Evolutionary conservation across 2,329 filamentous ascomycete species (phyloP).

Genomic region (Fusarium sp.): DNA sequence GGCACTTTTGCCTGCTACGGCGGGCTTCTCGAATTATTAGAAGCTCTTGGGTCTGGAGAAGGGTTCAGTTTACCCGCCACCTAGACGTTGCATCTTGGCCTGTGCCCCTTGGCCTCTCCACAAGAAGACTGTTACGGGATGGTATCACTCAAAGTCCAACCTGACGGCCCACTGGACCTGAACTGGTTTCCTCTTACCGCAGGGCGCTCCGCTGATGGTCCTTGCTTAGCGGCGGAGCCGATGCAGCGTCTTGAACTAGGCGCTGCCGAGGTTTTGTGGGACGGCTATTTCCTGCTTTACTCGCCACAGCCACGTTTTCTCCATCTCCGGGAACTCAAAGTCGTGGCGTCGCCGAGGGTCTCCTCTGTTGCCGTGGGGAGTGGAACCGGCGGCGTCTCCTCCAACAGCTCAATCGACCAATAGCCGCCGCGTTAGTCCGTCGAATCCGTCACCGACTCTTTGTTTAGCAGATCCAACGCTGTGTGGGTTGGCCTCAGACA

Average conservation of each 20-base stretch:
- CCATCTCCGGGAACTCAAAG: conserved; percentile 13
- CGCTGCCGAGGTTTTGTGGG: conserved; percentile 23
- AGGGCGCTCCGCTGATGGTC: conserved; percentile 36
- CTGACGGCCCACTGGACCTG: conserved; percentile 10
- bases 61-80: conserved; percentile 21
- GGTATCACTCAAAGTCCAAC: neutral
- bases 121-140: neutral
- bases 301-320: conserved; percentile 44
- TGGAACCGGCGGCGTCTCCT: conserved; percentile 12
- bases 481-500: neutral
- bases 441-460: conserved; percentile 29
- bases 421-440: neutral
- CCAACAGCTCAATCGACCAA: conserved; percentile 7
- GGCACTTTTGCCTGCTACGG: conserved; percentile 3
- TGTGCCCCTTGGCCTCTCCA: conserved; percentile 26
- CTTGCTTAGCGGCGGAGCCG: conserved; percentile 6
- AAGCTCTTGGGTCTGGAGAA: conserved; percentile 24
- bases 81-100: conserved; percentile 20
- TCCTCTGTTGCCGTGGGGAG: conserved; percentile 16
- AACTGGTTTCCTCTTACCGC: conserved; percentile 16
- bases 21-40: conserved; percentile 32
- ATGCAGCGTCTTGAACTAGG: conserved; percentile 24
- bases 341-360: conserved; percentile 34
- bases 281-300: conserved; percentile 5
- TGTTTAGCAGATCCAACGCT: neutral